phyloP scores from a whole-genome alignment of 331 rosid species.

The Malus hybrid region DNA sequence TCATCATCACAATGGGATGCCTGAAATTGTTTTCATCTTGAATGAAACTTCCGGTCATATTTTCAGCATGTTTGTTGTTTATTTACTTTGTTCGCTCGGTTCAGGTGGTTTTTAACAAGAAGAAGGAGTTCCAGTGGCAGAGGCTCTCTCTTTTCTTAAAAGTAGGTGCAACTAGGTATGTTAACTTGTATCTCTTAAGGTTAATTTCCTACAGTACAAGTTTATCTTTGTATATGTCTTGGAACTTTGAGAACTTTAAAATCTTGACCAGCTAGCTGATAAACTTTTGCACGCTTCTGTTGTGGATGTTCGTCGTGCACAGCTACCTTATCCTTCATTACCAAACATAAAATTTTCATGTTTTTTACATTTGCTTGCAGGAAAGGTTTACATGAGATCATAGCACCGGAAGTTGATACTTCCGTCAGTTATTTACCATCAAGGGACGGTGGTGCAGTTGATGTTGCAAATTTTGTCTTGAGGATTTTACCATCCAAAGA shows the following conservation, averaged over 20 bases:
- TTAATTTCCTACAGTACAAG: too few relatives aligned
- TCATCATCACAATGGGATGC: not conserved
- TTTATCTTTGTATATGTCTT: too few relatives aligned
- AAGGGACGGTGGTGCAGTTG: slow-evolving; percentile 34
- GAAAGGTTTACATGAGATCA: slow-evolving; percentile 59
- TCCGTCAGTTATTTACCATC: slow-evolving; percentile 25
- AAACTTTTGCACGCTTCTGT: not conserved
- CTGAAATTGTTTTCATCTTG: not conserved
- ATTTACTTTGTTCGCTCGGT: slow-evolving; percentile 4
- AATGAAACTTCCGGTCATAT: slow-evolving; percentile 1
- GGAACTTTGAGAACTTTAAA: too few relatives aligned
- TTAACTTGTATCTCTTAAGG: not conserved
- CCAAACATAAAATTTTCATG: not conserved
- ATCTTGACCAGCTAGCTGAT: not conserved
- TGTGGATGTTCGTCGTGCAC: not conserved
- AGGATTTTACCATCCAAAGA: slow-evolving; percentile 74
- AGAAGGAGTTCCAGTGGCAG: slow-evolving; percentile 83
- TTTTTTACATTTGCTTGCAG: slow-evolving; percentile 34
- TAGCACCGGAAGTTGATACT: slow-evolving; percentile 35
- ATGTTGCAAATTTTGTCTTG: slow-evolving; percentile 61
- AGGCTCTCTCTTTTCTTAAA: slow-evolving; percentile 75
- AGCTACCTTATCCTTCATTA: not conserved
- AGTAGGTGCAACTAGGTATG: slow-evolving; percentile 82
- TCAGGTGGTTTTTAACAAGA: slow-evolving; percentile 81
- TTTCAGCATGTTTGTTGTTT: not conserved